phyloP scores from a whole-genome alignment of 2,329 filamentous ascomycete genomes.

The Fusarium oxysporum region DNA sequence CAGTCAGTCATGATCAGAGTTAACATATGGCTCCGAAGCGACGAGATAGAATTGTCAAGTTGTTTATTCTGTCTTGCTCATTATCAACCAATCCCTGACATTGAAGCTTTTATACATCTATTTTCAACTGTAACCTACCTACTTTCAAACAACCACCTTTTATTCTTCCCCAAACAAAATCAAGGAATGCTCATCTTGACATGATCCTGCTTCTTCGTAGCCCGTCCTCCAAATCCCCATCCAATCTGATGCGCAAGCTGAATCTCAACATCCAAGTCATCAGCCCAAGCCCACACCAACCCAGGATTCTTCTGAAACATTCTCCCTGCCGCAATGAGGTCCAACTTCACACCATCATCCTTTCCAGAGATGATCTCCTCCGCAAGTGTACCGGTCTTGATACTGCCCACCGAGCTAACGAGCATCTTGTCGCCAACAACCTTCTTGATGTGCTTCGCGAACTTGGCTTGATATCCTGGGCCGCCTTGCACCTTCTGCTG shows the following conservation, averaged over 20 bases:
- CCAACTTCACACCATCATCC: conserved; percentile 56
- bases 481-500: conserved; percentile 67
- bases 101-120: neutral
- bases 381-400: conserved; percentile 58
- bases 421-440: conserved; percentile 71
- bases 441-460: conserved; percentile 77
- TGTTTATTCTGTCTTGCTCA: neutral
- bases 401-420: conserved; percentile 62
- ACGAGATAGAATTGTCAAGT: no score
- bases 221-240: conserved; percentile 64
- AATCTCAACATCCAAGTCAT: conserved; percentile 62
- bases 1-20: neutral
- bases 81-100: neutral
- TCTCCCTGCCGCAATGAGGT: conserved; percentile 62
- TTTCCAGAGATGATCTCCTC: conserved; percentile 58
- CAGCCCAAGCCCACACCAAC: conserved; percentile 66
- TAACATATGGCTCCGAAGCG: fast-evolving
- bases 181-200: conserved; percentile 18
- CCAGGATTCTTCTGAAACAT: conserved; percentile 70
- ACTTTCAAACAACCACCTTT: fast-evolving
- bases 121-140: neutral
- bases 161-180: neutral
- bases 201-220: conserved; percentile 26
- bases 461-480: conserved; percentile 77
- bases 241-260: conserved; percentile 64